These are phyloP conservation scores for Euphorbia peplus DNA, from an alignment of 345 rosid genomes.

Conservation along the genomic window DNA sequence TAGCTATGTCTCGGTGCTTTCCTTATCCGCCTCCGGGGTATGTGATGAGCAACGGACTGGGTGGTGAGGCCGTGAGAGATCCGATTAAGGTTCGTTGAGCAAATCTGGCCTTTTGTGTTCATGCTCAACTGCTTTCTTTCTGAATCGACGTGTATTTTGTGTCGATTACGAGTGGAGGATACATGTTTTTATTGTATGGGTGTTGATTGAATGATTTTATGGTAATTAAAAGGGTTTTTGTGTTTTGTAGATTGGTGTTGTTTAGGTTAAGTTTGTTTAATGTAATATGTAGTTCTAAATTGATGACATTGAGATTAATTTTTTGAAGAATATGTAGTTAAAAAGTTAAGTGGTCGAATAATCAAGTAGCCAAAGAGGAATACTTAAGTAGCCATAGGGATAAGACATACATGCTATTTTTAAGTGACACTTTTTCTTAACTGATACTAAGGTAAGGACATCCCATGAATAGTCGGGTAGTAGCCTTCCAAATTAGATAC, in stretches of 20 bases:
- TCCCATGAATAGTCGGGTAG: too few species aligned
- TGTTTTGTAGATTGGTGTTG: neutral
- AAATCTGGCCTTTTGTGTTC: constrained; percentile 30
- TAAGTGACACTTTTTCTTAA: too few species aligned
- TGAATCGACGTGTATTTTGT: neutral
- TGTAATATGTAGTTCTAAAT: too few species aligned
- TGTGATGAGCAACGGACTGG: constrained; percentile 32
- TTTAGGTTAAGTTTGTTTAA: too few species aligned
- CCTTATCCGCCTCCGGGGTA: constrained; percentile 40
- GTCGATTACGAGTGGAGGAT: neutral
- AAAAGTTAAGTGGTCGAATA: too few species aligned
- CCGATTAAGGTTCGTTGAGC: constrained; percentile 69
- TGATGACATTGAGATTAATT: too few species aligned
- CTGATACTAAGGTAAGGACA: too few species aligned
- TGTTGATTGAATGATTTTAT: neutral
- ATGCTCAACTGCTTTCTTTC: constrained; percentile 33
- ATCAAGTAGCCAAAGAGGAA: too few species aligned
- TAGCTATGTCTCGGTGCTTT: constrained; percentile 56
- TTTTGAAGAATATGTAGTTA: too few species aligned
- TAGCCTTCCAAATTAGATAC: too few species aligned
- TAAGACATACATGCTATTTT: too few species aligned
- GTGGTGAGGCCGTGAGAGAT: constrained; percentile 42
- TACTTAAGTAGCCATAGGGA: too few species aligned
- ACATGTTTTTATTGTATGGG: neutral
- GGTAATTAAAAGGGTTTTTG: neutral